phyloP scores from a whole-genome alignment of 2,329 filamentous ascomycete genomes.

The Aspergillus sergii region DNA sequence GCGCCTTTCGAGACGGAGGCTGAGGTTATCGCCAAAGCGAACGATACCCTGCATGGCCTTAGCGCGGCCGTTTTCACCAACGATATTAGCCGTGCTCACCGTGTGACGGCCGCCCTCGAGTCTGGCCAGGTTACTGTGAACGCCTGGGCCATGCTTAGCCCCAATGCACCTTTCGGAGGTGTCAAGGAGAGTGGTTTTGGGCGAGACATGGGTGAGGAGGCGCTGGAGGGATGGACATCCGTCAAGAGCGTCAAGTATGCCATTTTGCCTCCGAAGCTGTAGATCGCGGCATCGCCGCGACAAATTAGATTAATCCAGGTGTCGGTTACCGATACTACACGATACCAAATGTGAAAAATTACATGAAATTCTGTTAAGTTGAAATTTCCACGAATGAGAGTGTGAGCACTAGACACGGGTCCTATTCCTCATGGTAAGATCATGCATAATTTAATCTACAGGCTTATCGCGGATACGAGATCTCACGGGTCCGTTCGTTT shows the following conservation, averaged over 20 bases:
- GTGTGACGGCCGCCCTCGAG: constrained; percentile 24
- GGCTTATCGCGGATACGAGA: neutral
- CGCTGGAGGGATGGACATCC: constrained; percentile 27
- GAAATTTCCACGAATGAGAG: neutral
- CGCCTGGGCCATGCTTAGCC: constrained; percentile 28
- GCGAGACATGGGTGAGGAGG: constrained; percentile 31
- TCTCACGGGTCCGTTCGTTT: neutral
- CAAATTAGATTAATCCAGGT: neutral
- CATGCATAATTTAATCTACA: neutral
- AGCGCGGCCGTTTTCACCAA: constrained; percentile 32
- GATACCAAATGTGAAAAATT: neutral
- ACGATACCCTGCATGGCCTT: constrained; percentile 48
- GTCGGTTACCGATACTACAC: neutral
- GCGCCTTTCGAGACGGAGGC: constrained; percentile 63
- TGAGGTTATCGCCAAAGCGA: constrained; percentile 58
- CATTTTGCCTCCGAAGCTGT: neutral
- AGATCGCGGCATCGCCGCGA: neutral
- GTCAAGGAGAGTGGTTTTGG: constrained; percentile 33
- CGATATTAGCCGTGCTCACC: constrained; percentile 27
- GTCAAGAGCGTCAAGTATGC: constrained; percentile 29
- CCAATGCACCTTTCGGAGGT: constrained; percentile 30
- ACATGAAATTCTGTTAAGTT: neutral
- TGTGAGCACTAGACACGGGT: neutral
- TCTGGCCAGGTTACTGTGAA: constrained; percentile 32
- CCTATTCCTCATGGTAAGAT: neutral